Base-by-base conservation (phyloP, 2,329 filamentous ascomycete species). In the Aureobasidium subglaciale region DNA sequence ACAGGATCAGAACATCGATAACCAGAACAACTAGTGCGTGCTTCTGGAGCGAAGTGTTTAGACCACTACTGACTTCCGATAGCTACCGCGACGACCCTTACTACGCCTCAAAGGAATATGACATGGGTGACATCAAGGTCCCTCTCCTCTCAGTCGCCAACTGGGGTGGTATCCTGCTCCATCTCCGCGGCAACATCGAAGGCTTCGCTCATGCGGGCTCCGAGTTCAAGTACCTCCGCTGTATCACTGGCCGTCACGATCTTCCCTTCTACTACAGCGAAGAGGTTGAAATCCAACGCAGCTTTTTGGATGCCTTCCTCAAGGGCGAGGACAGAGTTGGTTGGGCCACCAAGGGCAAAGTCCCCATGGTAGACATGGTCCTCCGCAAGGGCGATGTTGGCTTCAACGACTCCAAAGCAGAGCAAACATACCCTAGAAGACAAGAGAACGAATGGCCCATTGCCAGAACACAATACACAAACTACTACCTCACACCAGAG, bases 211-310 rank as follows among this genome's bases (percentile, higher is more conserved):
- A 81, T 38, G 83, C 84, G 0, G 82, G 82, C 0, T 86, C 83
- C 0, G 73, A 81, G 59, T 73, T 82, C 59, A 88, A 87, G 65
- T 88, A 84, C 60, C 73, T 88, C 0, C 78, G 84, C 7, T 81
- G 86, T 64, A 84, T 87, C 63, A 82, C 79, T 0, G 85, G 85
- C 1, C 76, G 85, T 0, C 85, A 88, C 59, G 85, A 88, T 61
- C 71, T 87, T 1, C 85, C 85, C 0, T 88, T 87, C 66, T 88
- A 86, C 69, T 86, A 87, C 64, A 67, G 75, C 1, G 81, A 87
- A 43, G 82, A 86, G 60, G 84, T 85, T 0, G 81, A 84, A 57
- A 62, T 88, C 0, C 85, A 88, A 63, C 75, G 73, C 45, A 80
- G 78, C 59, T 88, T 88, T 66, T 69, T 88, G 0, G 82, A 87